Evolutionary conservation across 2,329 filamentous ascomycete genomes (phyloP), one percentile per base, ranked within the genome.

Genomic region (Akanthomyces uredinophilus): DNA sequence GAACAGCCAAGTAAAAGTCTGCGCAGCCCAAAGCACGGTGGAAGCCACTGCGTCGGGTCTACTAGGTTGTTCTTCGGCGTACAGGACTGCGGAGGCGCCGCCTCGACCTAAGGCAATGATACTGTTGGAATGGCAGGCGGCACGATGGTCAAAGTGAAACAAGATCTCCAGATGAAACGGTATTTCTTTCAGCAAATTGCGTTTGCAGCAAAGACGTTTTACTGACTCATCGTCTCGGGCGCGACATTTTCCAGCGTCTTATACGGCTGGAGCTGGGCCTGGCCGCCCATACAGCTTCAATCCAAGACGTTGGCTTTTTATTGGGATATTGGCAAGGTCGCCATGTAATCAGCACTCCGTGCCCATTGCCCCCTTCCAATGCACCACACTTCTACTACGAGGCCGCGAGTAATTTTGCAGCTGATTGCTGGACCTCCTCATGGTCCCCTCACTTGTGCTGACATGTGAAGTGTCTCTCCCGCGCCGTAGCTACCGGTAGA

Each of bases 71-170:
- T 32, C 18, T 16, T 20, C 35, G 1, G n/a, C 32, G 5, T 50
- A 20, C 22, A 59, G 14, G 46, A 50, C 13, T 7, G 44, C 44
- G 20, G 46, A 20, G 22, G 56, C 46, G 22, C 44, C 46, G 22
- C 44, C 56, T 4, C 50, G 44, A 22, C 56, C 44, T 32, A 46
- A 59, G 11, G 32, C 46, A 22, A 59, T 18, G 7, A 46, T 59
- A 14, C 50, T 24, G 35, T 50, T 22, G 56, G 46, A 11, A 59
- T 50, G 16, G 24, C 44, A n/a, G 32, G 5, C 18, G 56, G 56
- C 56, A 59, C 50, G 39, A 20, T 24, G 10, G 47, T 13, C 5
- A 43, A 6, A 20, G 8, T 16, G 20, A 46, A 22, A 18, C 1
- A 4, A 43, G 2, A 1, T 4, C 2, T 16, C 6, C 10, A 46